Percentiles rank a stretch among this genome's conserved stretches.
phyloP scores from a whole-genome alignment of 306 rosid species.

The Betula pendula region DNA sequence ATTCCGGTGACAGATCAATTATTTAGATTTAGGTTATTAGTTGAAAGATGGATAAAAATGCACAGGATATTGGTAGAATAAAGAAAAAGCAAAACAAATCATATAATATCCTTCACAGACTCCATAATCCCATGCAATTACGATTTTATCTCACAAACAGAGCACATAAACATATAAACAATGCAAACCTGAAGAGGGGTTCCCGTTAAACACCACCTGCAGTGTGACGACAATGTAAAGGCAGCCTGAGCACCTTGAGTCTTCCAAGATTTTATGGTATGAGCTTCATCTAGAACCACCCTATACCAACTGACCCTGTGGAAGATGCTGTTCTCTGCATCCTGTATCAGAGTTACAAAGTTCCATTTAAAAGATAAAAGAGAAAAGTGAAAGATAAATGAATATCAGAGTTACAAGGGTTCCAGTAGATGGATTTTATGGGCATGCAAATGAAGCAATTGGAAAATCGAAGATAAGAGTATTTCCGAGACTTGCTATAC shows the following conservation, averaged over 20 bases:
- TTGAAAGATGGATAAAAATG: not conserved
- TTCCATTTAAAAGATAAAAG: not conserved
- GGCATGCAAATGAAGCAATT: slow-evolving; percentile 9
- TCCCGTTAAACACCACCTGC: slow-evolving; percentile 97
- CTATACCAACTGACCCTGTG: slow-evolving; percentile 75
- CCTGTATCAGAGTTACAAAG: slow-evolving; percentile 38
- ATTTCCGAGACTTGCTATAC: no score
- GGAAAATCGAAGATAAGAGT: slow-evolving; percentile 2
- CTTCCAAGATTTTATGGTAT: slow-evolving; percentile 63
- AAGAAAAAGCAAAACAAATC: not conserved
- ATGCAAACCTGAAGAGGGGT: slow-evolving; percentile 80
- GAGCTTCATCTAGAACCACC: slow-evolving; percentile 96
- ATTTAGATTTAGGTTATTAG: not conserved
- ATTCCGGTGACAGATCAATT: not conserved
- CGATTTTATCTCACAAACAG: not conserved
- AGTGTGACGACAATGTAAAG: slow-evolving; percentile 62
- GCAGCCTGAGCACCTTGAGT: slow-evolving; percentile 65
- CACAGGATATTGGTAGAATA: not conserved
- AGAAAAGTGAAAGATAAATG: not conserved
- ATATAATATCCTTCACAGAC: not conserved
- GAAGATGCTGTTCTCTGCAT: slow-evolving; percentile 63
- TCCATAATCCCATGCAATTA: not conserved
- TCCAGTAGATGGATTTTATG: not conserved
- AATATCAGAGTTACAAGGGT: not conserved
- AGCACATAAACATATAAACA: slow-evolving; percentile 1